phyloP scores from a whole-genome alignment of 305 asterid species.

The Fraxinus xanthoxyloides region DNA sequence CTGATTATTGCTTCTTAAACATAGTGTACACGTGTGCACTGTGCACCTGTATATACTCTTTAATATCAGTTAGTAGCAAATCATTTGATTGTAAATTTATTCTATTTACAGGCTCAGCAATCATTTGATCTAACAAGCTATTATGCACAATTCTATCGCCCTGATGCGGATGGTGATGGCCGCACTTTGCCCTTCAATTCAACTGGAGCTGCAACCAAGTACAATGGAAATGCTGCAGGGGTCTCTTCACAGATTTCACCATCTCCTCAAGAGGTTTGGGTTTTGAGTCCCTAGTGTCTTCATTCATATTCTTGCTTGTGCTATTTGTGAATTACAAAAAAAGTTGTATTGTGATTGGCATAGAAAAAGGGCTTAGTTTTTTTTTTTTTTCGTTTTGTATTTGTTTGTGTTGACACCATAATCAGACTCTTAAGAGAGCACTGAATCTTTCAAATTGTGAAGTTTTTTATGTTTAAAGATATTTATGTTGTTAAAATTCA shows the following conservation, averaged over 20 bases:
- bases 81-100: slow-evolving; percentile 18
- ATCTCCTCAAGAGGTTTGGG: slow-evolving; percentile 79
- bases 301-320: background rate
- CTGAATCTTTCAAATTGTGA: background rate
- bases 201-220: slow-evolving; percentile 64
- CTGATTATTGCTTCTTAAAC: slow-evolving; percentile 18
- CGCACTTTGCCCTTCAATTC: slow-evolving; percentile 73
- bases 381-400: background rate
- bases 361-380: background rate
- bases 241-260: slow-evolving; percentile 68
- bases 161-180: slow-evolving; percentile 75
- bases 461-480: background rate
- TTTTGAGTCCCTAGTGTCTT: slow-evolving; percentile 8
- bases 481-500: background rate
- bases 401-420: background rate
- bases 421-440: background rate
- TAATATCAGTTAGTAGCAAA: background rate
- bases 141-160: slow-evolving; percentile 72
- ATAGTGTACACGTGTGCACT: background rate
- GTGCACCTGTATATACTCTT: background rate
- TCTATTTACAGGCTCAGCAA: slow-evolving; percentile 65
- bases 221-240: slow-evolving; percentile 58
- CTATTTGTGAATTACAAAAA: background rate
- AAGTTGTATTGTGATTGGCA: background rate
- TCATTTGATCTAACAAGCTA: slow-evolving; percentile 76